Base-by-base conservation (phyloP, 495 filamentous ascomycete genomes). In the Penicillium paxilli region DNA sequence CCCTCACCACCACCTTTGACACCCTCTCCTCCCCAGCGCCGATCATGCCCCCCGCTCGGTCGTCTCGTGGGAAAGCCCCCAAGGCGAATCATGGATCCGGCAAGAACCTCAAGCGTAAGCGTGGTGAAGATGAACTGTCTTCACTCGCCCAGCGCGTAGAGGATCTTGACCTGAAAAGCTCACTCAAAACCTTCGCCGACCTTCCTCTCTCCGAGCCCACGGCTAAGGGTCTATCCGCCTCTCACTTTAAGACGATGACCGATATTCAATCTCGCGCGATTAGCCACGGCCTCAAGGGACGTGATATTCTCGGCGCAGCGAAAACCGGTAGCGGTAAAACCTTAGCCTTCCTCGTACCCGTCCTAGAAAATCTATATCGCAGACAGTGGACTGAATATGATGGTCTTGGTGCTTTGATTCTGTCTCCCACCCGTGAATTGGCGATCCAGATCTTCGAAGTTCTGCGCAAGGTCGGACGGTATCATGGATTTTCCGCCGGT, bases 311-410 rank as follows among this genome's bases (percentile, higher is more conserved):
- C 46, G 94, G 94, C 37, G 94, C 95, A 20, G 94, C 94, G 35
- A 97, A 96, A 70, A 99, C 94, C 1, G 94, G 94, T 41, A 93
- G 89, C 70, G 94, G 94, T 53, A 99, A 99, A 74, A 99, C 94
- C 0, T 76, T 99, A 33, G 89, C 95, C 4, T 99, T 99, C 67
- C 70, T 99, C 10, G 71, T 98, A 5, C 94, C 94, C 2, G 87
- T 96, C 5, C 81, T 99, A 47, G 94, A 99, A 66, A 94, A 92
- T 59, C 84, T 99, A n/a, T 96, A 95, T 71, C 85, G 90, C 54
- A 84, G 82, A 50, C 87, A 84, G 83, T 96, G 92, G 88, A 87
- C 93, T 30, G 87, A 95, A 58, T 76, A 87, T 58, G 94, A 99
- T 71, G 94, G 94, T 2, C 72, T 99, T 42, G 92, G 93, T 3